These are phyloP conservation scores for Salisapilia sapeloensis DNA, from an alignment of 352 stramenopile species.

Conservation along the genomic window DNA sequence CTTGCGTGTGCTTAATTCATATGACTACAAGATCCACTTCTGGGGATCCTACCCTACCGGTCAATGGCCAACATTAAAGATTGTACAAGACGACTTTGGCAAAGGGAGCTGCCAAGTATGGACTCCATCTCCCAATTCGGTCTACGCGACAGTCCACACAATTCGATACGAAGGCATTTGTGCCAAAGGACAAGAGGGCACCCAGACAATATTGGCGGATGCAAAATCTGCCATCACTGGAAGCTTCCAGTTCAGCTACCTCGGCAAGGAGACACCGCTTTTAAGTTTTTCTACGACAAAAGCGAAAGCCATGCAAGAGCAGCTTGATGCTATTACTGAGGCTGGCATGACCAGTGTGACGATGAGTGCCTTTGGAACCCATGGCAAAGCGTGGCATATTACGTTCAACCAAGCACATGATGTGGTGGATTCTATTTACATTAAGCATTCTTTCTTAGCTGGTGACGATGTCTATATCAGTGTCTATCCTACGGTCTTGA, in stretches of 20 bases:
- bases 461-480: conserved; percentile 53
- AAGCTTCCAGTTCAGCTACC: conserved; percentile 83
- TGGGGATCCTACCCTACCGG: conserved; percentile 50
- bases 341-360: conserved; percentile 75
- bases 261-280: conserved; percentile 44
- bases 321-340: conserved; percentile 76
- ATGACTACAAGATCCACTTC: conserved; percentile 57
- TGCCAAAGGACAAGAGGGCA: conserved; percentile 17
- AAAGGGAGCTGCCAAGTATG: conserved; percentile 11
- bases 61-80: conserved; percentile 47
- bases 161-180: conserved; percentile 55
- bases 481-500: conserved; percentile 42
- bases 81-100: conserved; percentile 23
- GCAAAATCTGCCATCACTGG: conserved; percentile 71
- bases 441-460: conserved; percentile 54
- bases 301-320: conserved; percentile 59
- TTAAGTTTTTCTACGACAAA: conserved; percentile 66
- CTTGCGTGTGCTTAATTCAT: conserved; percentile 44
- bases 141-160: conserved; percentile 41
- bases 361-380: conserved; percentile 29
- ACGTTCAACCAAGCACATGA: conserved; percentile 73
- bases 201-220: conserved; percentile 59
- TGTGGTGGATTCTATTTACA: conserved; percentile 45
- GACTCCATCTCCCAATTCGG: conserved; percentile 9
- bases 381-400: conserved; percentile 80